phyloP scores from a whole-genome alignment of 1,139 yeast genomes.

The Scheffersomyces titani region DNA sequence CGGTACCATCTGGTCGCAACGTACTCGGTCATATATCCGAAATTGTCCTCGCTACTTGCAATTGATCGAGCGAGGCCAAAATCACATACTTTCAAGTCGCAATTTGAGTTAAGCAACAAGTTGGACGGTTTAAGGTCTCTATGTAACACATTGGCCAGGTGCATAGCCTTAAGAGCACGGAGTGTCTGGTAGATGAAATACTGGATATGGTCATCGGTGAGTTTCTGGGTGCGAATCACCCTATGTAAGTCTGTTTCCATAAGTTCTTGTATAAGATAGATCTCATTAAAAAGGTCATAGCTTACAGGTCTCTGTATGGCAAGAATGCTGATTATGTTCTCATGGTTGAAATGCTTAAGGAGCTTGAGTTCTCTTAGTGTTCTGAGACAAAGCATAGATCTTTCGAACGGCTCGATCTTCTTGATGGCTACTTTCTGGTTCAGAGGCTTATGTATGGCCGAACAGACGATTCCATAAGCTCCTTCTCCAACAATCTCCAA shows the following conservation, averaged over 20 bases:
- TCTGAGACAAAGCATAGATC: constrained; percentile 87
- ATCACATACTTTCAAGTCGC: constrained; percentile 93
- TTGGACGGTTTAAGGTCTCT: constrained; percentile 93
- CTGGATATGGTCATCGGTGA: constrained; percentile 91
- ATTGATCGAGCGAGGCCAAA: constrained; percentile 82
- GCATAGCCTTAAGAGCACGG: constrained; percentile 87
- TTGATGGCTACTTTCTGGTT: constrained; percentile 92
- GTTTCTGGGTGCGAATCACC: constrained; percentile 80
- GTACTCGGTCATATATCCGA: constrained; percentile 88
- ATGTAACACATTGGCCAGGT: constrained; percentile 87
- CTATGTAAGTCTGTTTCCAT: constrained; percentile 96
- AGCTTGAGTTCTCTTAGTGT: constrained; percentile 89
- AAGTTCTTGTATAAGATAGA: constrained; percentile 88
- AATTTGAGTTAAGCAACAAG: constrained; percentile 81
- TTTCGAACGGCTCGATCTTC: constrained; percentile 90
- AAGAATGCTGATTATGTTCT: constrained; percentile 84
- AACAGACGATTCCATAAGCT: constrained; percentile 96
- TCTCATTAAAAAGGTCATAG: constrained; percentile 78
- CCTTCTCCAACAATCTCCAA: constrained; percentile 90
- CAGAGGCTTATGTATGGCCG: constrained; percentile 87
- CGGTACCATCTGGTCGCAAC: constrained; percentile 98
- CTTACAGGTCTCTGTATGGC: constrained; percentile 88
- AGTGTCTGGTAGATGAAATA: constrained; percentile 89
- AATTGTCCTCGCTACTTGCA: constrained; percentile 54
- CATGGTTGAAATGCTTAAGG: constrained; percentile 84